These are phyloP conservation scores for Auricularia auricula-judae DNA, from an alignment of 768 basidiomycete genomes.

Conservation along the genomic window DNA sequence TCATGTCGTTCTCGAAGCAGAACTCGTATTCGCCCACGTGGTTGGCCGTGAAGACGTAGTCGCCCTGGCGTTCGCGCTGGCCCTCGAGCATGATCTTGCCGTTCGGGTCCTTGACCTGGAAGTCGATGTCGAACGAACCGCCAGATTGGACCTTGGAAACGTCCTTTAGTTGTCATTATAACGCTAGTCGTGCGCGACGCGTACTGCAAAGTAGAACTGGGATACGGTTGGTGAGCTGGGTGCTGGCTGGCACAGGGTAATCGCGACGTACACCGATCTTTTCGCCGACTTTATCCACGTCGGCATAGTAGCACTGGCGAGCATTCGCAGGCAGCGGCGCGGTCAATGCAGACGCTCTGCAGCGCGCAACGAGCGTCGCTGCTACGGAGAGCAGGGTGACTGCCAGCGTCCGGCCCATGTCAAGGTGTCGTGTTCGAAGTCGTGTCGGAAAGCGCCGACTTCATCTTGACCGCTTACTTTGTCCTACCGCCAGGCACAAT, in stretches of 20 bases:
- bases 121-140: slow-evolving; percentile 94
- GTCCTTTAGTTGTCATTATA: no score
- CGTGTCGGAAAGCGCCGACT: no score
- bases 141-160: slow-evolving; percentile 78
- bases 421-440: background rate
- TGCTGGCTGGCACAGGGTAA: background rate
- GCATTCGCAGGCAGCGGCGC: slow-evolving; percentile 71
- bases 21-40: slow-evolving; percentile 84
- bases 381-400: background rate
- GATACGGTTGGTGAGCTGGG: background rate
- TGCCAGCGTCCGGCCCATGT: background rate
- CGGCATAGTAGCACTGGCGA: slow-evolving; percentile 86
- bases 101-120: slow-evolving; percentile 82
- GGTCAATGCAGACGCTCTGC: slow-evolving; percentile 56
- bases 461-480: no score
- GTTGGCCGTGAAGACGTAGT: slow-evolving; percentile 95
- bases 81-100: slow-evolving; percentile 85
- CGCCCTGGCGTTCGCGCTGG: slow-evolving; percentile 82
- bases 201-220: slow-evolving; percentile 94
- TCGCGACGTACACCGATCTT: slow-evolving; percentile 65
- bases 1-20: slow-evolving; percentile 98
- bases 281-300: slow-evolving; percentile 91
- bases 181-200: slow-evolving; percentile 16
- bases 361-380: slow-evolving; percentile 10
- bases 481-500: no score